Conservation (phyloP, 495 filamentous ascomycete species). For the Aspergillus biplanus region DNA sequence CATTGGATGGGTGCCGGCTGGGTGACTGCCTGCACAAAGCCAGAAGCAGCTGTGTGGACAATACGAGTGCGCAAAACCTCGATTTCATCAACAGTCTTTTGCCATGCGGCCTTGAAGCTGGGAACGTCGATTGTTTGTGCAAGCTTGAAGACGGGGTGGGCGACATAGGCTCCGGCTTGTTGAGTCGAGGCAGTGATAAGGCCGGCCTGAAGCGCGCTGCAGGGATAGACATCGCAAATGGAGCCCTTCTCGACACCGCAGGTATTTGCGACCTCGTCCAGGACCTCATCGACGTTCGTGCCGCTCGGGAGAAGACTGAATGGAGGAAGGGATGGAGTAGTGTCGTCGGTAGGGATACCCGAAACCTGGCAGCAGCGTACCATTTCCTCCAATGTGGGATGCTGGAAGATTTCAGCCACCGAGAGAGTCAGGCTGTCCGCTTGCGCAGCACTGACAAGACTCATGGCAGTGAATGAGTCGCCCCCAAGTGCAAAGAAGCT, state of each 20-base stretch:
- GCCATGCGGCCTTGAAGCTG: slow-evolving; percentile 59
- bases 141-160: slow-evolving; percentile 51
- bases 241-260: slow-evolving; percentile 45
- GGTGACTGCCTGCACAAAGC: slow-evolving; percentile 59
- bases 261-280: slow-evolving; percentile 49
- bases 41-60: slow-evolving; percentile 49
- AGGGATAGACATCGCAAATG: slow-evolving; percentile 65
- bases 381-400: slow-evolving; percentile 26
- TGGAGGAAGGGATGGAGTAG: slow-evolving; percentile 39
- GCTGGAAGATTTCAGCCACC: slow-evolving; percentile 54
- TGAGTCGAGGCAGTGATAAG: slow-evolving; percentile 64
- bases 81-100: slow-evolving; percentile 45
- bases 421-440: slow-evolving; percentile 49
- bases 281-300: slow-evolving; percentile 25
- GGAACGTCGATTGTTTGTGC: slow-evolving; percentile 45
- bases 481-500: slow-evolving; percentile 59
- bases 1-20: slow-evolving; percentile 51
- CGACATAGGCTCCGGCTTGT: slow-evolving; percentile 56
- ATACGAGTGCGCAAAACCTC: slow-evolving; percentile 62
- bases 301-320: slow-evolving; percentile 16
- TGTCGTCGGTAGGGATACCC: slow-evolving; percentile 8
- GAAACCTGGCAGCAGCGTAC: slow-evolving; percentile 34
- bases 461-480: slow-evolving; percentile 61
- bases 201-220: slow-evolving; percentile 72
- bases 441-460: slow-evolving; percentile 52